phyloP scores from a whole-genome alignment of 1,139 yeast species.

The Zygoascus sp. region DNA sequence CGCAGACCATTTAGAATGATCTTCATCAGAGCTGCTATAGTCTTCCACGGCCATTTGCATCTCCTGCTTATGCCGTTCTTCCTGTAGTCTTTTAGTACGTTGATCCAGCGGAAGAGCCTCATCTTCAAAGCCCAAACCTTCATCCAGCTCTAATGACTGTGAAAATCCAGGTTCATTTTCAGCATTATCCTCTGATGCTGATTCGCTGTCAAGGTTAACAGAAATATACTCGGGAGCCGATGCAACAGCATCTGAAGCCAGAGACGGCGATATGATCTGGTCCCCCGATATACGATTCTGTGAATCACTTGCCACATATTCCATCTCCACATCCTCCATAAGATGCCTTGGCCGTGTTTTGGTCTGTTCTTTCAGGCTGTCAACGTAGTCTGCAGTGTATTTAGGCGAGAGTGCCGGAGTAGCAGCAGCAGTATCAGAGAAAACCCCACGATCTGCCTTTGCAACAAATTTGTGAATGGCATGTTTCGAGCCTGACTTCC shows the following conservation, averaged over 20 bases:
- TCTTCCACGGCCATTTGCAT: constrained; percentile 40
- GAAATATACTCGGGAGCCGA: constrained; percentile 4
- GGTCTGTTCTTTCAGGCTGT: not conserved
- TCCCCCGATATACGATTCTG: not conserved
- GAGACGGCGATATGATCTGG: not conserved
- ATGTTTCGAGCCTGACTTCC: not conserved
- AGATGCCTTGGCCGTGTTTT: not conserved
- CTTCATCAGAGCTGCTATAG: constrained; percentile 14
- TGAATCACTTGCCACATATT: not conserved
- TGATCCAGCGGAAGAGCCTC: constrained; percentile 37
- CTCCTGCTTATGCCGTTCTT: constrained; percentile 33
- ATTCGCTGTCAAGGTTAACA: constrained; percentile 4
- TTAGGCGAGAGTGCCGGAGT: not conserved
- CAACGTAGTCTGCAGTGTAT: not conserved
- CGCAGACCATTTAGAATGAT: not conserved
- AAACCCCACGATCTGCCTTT: not conserved
- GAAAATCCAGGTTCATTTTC: constrained; percentile 12
- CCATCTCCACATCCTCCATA: not conserved
- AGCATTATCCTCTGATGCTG: constrained; percentile 4
- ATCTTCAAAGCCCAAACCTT: constrained; percentile 37
- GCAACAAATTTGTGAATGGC: not conserved
- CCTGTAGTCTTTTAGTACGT: constrained; percentile 27
- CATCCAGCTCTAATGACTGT: constrained; percentile 31
- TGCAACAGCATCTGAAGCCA: not conserved
- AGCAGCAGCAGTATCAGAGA: not conserved